phyloP scores from a whole-genome alignment of 257 asterid genomes.

The Rauvolfia tetraphylla region DNA sequence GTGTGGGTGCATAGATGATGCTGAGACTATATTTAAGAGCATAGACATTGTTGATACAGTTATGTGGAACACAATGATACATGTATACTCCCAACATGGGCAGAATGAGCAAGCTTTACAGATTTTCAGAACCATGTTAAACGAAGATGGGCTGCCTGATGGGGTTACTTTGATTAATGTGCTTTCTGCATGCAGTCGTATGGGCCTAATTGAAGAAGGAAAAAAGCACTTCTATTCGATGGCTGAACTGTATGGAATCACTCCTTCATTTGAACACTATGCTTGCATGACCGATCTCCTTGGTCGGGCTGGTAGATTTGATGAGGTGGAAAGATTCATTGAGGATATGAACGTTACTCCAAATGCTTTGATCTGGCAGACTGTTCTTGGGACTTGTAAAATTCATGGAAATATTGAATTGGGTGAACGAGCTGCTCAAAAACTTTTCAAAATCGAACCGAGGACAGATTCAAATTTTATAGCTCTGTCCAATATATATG shows the following conservation, averaged over 20 bases:
- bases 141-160: slow-evolving; percentile 46
- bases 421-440: slow-evolving; percentile 71
- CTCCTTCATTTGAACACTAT: slow-evolving; percentile 65
- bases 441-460: slow-evolving; percentile 55
- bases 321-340: slow-evolving; percentile 58
- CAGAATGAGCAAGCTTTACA: slow-evolving; percentile 59
- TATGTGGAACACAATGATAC: slow-evolving; percentile 81
- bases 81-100: slow-evolving; percentile 72
- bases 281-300: slow-evolving; percentile 82
- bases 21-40: slow-evolving; percentile 52
- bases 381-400: slow-evolving; percentile 68
- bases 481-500: slow-evolving; percentile 69
- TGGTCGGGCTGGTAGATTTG: slow-evolving; percentile 70
- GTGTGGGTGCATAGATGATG: slow-evolving; percentile 70
- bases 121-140: slow-evolving; percentile 51
- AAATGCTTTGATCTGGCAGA: slow-evolving; percentile 68
- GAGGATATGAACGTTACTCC: slow-evolving; percentile 57
- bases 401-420: slow-evolving; percentile 66
- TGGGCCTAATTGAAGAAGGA: slow-evolving; percentile 76
- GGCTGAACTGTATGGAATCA: slow-evolving; percentile 43
- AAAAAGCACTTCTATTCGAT: slow-evolving; percentile 48
- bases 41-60: slow-evolving; percentile 45
- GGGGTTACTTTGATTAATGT: slow-evolving; percentile 59
- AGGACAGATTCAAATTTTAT: slow-evolving; percentile 57
- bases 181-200: slow-evolving; percentile 83